Evolutionary conservation across 805 yeast species (phyloP), one percentile per base, ranked within the genome.

Genomic region (Metschnikowia baotianmanensis): DNA sequence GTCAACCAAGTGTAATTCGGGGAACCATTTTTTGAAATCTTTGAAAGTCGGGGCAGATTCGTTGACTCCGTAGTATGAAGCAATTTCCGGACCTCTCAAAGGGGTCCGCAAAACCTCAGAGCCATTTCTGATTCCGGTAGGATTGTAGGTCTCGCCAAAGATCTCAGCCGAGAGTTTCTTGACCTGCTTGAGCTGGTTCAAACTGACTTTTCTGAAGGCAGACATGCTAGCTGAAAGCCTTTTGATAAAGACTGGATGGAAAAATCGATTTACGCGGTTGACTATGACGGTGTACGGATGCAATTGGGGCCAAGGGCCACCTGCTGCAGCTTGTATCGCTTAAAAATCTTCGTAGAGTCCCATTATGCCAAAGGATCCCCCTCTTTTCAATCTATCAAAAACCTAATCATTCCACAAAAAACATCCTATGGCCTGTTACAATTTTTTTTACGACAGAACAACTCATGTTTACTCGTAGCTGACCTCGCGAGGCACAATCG

Each of bases 131-230:
- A 62, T 62, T 30, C 70, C 67, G 7, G 68, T 62, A 20, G 95
- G 93, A 57, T 85, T 86, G 65, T 76, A 86, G 19, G 78, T 74
- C 27, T 81, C 80, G 45, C 83, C 82, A 56, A 86, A 86, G 26
- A 86, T 74, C 45, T 74, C 70, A 23, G 87, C 79, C 43, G 82
- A 77, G 20, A 82, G 60, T 56, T 82, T 73, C 43, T 79, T 74
- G 20, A 81, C 72, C 57, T 77, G 74, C 34, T 71, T 64, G 13
- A 85, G 66, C 57, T 86, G 74, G 37, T 61, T 64, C 46, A 58
- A 45, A 16, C 80, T 78, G 38, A 60, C 48, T 48, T 65, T 74
- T 21, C 36, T 39, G 31, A 43, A 40, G 36, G 42, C 40, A 34
- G 46, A 43, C 50, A 43, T 46, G 22, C 9, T 28, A 24, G 6